Evolutionary conservation across 306 rosid species (phyloP), one percentile per base, ranked within the genome.

Genomic region (Glycine latifolia): DNA sequence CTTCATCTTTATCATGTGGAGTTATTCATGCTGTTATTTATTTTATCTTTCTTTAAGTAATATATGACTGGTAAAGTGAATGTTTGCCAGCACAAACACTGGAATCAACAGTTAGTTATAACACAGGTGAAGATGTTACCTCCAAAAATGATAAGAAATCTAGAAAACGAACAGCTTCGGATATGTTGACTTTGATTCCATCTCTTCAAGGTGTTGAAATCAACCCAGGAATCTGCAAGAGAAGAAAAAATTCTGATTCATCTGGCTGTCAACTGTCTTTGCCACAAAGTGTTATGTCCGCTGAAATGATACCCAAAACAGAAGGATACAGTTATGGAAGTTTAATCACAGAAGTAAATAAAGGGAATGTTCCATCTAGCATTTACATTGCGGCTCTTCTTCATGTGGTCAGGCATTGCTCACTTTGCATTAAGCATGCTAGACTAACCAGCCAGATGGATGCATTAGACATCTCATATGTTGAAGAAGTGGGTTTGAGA

Each of bases 371-470:
- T 62, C 97, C 99, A 37, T 91, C 99, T 44, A 90, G 93, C 87
- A 82, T 94, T 85, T 96, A 93, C 84, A 87, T 96, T 78, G 91
- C 98, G 5, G 94, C 92, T 77, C 96, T 96, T 79, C 97, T 96
- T 87, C 98, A 91, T 56, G 98, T 96, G 84, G 92, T 96, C 77
- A 89, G 98, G 86, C 98, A 93, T 83, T 92, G 94, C 83, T 93
- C 97, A 68, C 96, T 96, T 56, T 90, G 94, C 85, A 88, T 93
- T 79, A 96, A 96, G 81, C 97, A 96, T 80, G 99, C 99, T 69
- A 93, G 98, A 81, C 89, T 96, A 84, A 92, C 97, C 72, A 87
- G 98, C 82, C 99, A 96, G 91, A 93, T 96, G 99, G 99, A 88
- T 75, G 92, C 93, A 66, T 89, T 89, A 81, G 97, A 91, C 80